Base-by-base conservation (phyloP, 2,329 filamentous ascomycete species). In the Allantophomopsis cytisporea region DNA sequence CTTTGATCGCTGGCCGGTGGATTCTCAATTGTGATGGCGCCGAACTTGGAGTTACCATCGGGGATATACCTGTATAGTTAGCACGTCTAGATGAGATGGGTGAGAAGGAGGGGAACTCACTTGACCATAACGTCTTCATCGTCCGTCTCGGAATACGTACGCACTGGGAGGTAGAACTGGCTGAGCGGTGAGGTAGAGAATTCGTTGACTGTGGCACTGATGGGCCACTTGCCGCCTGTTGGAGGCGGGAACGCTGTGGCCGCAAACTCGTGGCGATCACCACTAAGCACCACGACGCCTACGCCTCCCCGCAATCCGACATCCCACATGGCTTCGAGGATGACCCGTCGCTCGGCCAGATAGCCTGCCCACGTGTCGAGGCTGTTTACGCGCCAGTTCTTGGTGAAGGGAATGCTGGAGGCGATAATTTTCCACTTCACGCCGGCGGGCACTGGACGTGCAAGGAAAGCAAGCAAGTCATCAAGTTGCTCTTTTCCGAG, bases 341-440 rank as follows among this genome's bases (percentile, higher is more conserved):
- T 73, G 40, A 66, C 68, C 39, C 71, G 73, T 13, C 91, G 79
- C 64, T 98, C 91, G 37, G 69, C 63, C 2, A 95, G 68, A 58
- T 94, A 95, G 0, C 89, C 89, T 36, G 85, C 86, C 91, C 91
- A 98, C 0, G 91, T 96, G 55, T 98, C 91, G 44, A 80, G 69
- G 2, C 76, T 77, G 47, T 91, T 89, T 47, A 94, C 75, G 17
- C 77, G 81, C 89, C 91, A 98, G 59, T 98, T 98, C 63, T 94
- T 94, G 6, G 91, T 96, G 56, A 98, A 94, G 0, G 91, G 91
- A 5, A 96, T 83, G 14, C 83, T 88, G 31, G 83, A 88, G 14
- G 88, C 80, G 38, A 98, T 67, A 50, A 98, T 78, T 63, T 96
- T 96, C 89, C 91, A 98, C 52, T 80, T 80, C 0, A 95, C 79